Conservation (phyloP, 768 basidiomycete species). For the Leccinum arenicola region DNA sequence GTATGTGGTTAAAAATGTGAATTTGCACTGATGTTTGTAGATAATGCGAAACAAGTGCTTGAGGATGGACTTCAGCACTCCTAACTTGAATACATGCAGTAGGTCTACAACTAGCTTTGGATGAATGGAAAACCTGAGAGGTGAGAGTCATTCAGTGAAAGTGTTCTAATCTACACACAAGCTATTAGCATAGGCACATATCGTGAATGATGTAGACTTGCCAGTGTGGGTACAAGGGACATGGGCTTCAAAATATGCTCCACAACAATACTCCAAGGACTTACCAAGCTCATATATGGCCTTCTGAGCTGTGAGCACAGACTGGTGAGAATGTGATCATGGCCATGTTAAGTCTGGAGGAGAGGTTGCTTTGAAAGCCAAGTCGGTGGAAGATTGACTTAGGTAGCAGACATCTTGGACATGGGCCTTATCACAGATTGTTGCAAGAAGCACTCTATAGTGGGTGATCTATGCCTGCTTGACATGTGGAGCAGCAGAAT, state of each 20-base stretch:
- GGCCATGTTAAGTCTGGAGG: background rate
- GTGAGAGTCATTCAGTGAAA: background rate
- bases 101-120: background rate
- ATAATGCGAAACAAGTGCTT: background rate
- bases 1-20: background rate
- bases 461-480: no score
- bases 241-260: background rate
- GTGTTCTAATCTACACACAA: background rate
- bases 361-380: background rate
- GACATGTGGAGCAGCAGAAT: no score
- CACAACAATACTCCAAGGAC: background rate
- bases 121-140: background rate
- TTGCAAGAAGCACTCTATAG: no score
- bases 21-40: background rate
- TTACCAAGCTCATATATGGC: constrained; percentile 7
- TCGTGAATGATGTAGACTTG: background rate
- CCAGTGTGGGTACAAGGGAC: constrained; percentile 12
- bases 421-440: no score
- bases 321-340: background rate
- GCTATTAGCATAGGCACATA: no score
- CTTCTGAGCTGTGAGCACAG: background rate
- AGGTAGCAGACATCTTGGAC: no score
- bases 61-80: background rate
- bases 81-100: background rate
- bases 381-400: constrained; percentile 14